These are phyloP conservation scores for Theileria equi DNA, from an alignment of 169 alveolate genomes.

Conservation along the genomic window DNA sequence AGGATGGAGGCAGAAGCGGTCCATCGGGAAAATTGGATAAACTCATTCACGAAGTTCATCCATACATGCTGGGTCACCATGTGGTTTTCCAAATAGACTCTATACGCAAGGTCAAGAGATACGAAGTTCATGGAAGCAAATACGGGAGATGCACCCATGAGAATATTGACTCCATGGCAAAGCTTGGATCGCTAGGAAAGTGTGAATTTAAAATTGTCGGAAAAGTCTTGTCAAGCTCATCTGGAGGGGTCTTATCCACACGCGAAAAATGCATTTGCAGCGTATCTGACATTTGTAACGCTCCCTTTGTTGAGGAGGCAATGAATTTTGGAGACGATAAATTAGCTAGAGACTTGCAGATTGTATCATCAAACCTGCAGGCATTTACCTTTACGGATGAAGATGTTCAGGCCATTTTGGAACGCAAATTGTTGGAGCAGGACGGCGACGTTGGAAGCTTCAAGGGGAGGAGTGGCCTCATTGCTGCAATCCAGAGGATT, in stretches of 20 bases:
- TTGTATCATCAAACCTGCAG: conserved; percentile 36
- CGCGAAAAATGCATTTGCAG: conserved; percentile 2
- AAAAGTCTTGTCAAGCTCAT: conserved; percentile 24
- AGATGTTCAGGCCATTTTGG: conserved; percentile 54
- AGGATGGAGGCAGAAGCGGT: background rate
- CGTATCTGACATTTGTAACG: conserved; percentile 45
- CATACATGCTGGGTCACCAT: conserved; percentile 40
- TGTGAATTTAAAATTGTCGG: conserved; percentile 22
- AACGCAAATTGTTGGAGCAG: conserved; percentile 34
- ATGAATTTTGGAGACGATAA: conserved; percentile 58
- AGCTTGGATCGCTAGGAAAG: conserved; percentile 18
- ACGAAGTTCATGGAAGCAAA: conserved; percentile 41
- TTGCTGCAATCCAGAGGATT: conserved; percentile 50
- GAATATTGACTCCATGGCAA: conserved; percentile 7
- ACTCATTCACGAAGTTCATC: conserved; percentile 9
- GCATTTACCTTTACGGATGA: conserved; percentile 64
- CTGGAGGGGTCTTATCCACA: conserved; percentile 1
- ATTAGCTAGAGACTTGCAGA: conserved; percentile 19
- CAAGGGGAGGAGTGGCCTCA: conserved; percentile 30
- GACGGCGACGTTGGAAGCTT: background rate
- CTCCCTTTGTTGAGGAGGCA: conserved; percentile 42
- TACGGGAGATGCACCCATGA: conserved; percentile 45
- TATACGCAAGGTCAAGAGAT: conserved; percentile 11
- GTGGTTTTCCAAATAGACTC: conserved; percentile 52
- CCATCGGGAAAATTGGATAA: background rate